These are phyloP conservation scores for Diaporthe sp. DNA, from an alignment of 2,329 filamentous ascomycete species.

Conservation along the genomic window DNA sequence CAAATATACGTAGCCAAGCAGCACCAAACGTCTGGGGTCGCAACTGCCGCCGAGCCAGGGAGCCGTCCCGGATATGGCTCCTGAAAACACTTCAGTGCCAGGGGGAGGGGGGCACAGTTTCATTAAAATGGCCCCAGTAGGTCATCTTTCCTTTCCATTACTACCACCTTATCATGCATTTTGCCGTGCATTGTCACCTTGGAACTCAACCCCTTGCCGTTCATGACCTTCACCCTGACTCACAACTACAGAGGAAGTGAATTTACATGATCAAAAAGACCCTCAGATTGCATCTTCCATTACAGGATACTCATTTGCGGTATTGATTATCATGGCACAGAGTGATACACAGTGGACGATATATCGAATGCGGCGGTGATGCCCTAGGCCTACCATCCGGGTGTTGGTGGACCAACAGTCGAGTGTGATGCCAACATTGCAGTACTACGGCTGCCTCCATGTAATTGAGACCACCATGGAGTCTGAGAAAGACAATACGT, in stretches of 20 bases:
- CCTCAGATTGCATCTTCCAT: not conserved
- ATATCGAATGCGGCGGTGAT: not conserved
- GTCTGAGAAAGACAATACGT: too few relatives aligned
- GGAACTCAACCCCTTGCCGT: not conserved
- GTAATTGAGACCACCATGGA: not conserved
- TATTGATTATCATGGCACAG: not conserved
- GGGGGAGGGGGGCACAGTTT: not conserved
- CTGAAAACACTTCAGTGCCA: not conserved
- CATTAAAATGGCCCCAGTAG: not conserved
- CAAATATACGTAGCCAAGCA: not conserved
- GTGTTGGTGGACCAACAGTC: not conserved
- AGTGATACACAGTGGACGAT: not conserved
- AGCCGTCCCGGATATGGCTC: not conserved
- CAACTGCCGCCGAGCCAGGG: not conserved
- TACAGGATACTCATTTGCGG: not conserved
- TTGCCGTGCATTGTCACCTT: not conserved
- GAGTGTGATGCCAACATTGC: too few relatives aligned
- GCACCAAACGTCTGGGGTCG: not conserved
- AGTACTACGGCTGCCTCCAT: not conserved
- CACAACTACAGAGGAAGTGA: not conserved
- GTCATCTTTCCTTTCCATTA: not conserved
- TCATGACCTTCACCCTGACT: not conserved
- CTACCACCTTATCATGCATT: not conserved
- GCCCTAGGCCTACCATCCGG: not conserved
- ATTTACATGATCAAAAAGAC: not conserved